Base-by-base conservation (phyloP, 805 yeast species). In the Ascoidea tarda region DNA sequence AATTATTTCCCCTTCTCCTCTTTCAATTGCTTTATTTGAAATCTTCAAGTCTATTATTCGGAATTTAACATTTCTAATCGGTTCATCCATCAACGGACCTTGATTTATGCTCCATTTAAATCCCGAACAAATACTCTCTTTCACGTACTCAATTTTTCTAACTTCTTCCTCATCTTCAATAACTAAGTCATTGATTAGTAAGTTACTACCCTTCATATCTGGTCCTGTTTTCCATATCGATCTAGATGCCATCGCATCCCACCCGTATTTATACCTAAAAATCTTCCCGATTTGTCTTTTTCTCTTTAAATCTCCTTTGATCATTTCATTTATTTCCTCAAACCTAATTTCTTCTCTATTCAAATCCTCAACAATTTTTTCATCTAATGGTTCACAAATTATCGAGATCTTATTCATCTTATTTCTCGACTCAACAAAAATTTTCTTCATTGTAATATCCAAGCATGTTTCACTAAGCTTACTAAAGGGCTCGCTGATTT, bases 51-150 rank as follows among this genome's bases (percentile, higher is more conserved):
- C 87, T 49, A 87, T 71, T 46, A 93, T 73, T 52, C 79, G 78
- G 65, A 93, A 88, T 57, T 77, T 80, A 5, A 82, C 78, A 52
- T 81, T 76, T 51, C 86, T 69, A 5, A 93, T 72, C 0, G 86
- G 82, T 62, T 88, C 96, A 55, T 85, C 96, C 56, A 95, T 81
- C n/a, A 93, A 69, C 0, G 99, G 99, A 0, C 99, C 99, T 60
- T 87, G 96, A 53, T 79, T 72, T 0, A 78, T 72, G 2, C 84
- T 83, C 93, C 96, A 86, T 59, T 77, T 75, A 67, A 91, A 93
- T 0, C 98, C 99, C 58, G 82, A 83, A 1, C 70, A 67, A 1
- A 90, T 74, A 1, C 79, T 70, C 5, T 77, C 81, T 55, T 78
- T 81, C 33, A 76, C 70, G 0, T 67, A 51, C 1, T 59, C 54